These are phyloP conservation scores for Melanomma pulvis-pyrius DNA, from an alignment of 495 filamentous ascomycete species.

Conservation along the genomic window DNA sequence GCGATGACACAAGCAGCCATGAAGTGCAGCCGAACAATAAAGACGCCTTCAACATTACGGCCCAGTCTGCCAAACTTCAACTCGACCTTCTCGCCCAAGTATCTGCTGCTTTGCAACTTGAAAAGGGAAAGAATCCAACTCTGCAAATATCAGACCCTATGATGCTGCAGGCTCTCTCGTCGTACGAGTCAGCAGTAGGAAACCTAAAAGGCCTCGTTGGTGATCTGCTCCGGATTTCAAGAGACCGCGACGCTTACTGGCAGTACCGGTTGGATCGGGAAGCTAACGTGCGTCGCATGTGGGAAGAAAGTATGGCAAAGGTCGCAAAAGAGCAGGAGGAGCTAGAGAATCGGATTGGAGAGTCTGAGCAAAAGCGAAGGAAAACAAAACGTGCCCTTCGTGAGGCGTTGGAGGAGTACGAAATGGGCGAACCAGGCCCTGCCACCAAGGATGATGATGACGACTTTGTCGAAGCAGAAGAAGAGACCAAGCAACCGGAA, in stretches of 20 bases:
- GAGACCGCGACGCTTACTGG: slow-evolving; percentile 95
- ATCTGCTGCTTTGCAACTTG: slow-evolving; percentile 74
- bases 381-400: slow-evolving; percentile 86
- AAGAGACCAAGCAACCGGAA: neutral
- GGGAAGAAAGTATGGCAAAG: slow-evolving; percentile 98
- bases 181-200: slow-evolving; percentile 86
- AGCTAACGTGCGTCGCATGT: slow-evolving; percentile 83
- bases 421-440: slow-evolving; percentile 49
- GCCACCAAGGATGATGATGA: slow-evolving; percentile 34
- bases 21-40: slow-evolving; percentile 73
- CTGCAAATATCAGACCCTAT: slow-evolving; percentile 73
- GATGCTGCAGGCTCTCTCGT: slow-evolving; percentile 74
- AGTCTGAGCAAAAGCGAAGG: slow-evolving; percentile 86
- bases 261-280: slow-evolving; percentile 91
- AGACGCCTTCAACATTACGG: slow-evolving; percentile 93
- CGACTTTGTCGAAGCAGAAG: slow-evolving; percentile 25
- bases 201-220: slow-evolving; percentile 85
- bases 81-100: slow-evolving; percentile 86
- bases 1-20: slow-evolving; percentile 77
- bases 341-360: slow-evolving; percentile 81
- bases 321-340: slow-evolving; percentile 92
- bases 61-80: slow-evolving; percentile 90
- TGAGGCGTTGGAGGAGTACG: slow-evolving; percentile 74
- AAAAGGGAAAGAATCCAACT: slow-evolving; percentile 68
- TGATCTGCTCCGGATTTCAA: slow-evolving; percentile 85